Base-by-base conservation (phyloP, 2,329 filamentous ascomycete species). In the Apiospora koreana region DNA sequence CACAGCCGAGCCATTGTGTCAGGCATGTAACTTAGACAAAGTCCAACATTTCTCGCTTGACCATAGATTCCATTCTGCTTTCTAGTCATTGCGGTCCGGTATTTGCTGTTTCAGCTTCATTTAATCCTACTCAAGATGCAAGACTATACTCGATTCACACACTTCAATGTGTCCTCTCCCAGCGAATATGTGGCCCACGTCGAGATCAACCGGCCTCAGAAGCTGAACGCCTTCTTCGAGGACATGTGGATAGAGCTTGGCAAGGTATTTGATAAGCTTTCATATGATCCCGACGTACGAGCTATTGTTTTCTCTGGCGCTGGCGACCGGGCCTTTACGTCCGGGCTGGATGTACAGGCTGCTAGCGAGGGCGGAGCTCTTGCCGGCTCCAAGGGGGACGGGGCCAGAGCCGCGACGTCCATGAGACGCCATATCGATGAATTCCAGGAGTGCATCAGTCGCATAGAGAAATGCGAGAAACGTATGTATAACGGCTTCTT, bases 401-500 rank as follows among this genome's bases (percentile, higher is more conserved):
- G 85, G 0, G 92, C 92, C 2, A 87, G 94, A 73, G 88, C 84
- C 74, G 91, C 92, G 0, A 85, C 86, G 45, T 76, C 77, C 4
- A 76, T 95, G 67, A 87, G 93, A 66, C 87, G 90, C 42, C 88
- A 94, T 79, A 91, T 98, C 70, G 81, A 86, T 72, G 90, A 94
- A 73, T 97, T 98, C 80, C 96, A 99, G 81, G 87, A 88, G 68
- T 92, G 91, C 76, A 90, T 99, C 72, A 87, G 86, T 1, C 87
- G 90, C 18, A 84, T 97, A 68, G 95, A 98, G 80, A 90, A 87
- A 75, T 98, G 95, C 81, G 93, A 96, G 82, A 98, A 98, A 83
- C 94, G 90, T 92, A 81, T 75, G 88, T 84, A 21, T 25, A 3
- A 35, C 18, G 31, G 54, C 31, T 14, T 12, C 6, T n/a, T 4